Evolutionary conservation across 2,329 filamentous ascomycete species (phyloP), one percentile per base, ranked within the genome.

Genomic region (Coleophoma cylindrospora): DNA sequence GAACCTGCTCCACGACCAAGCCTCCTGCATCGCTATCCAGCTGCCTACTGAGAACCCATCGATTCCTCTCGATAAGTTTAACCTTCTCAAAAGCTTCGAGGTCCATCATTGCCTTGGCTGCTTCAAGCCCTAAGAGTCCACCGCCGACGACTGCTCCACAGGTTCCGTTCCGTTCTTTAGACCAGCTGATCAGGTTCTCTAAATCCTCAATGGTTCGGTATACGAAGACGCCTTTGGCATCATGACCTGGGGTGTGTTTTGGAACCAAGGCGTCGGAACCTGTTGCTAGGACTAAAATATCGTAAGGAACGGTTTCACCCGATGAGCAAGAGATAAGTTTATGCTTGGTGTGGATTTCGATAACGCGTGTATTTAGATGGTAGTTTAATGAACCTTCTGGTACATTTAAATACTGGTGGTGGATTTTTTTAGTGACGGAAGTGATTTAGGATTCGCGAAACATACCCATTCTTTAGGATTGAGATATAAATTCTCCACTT

Each of bases 101-200:
- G 63, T 95, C 90, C 73, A 91, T 85, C 88, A 96, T 91, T 2
- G 91, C 91, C 61, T 95, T 94, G 34, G 89, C 91, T 2, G 91
- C 91, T 70, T 96, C 91, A 0, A 96, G 78, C 1, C 91, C 91
- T 0, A 96, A 75, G 21, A 96, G 68, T 1, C 91, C 91, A 47
- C 91, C 91, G 21, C 91, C 91, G 3, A 96, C 87, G 0, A 94
- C 89, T 4, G 83, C 79, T 0, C 87, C 90, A 2, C 79, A 79
- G 2, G 83, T 81, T 4, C 82, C 88, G 58, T 83, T 86, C 48
- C 81, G 80, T 11, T 74, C 72, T 1, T 80, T 75, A 0, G 89
- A 82, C 62, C 87, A 95, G 1, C 76, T 72, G 50, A 96, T 95
- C 4, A 96, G 77, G 40, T 76, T 80, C 63, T 91, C 76, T 34